Conservation (phyloP, 1,139 yeast genomes). For the Diutina neorugosa region DNA sequence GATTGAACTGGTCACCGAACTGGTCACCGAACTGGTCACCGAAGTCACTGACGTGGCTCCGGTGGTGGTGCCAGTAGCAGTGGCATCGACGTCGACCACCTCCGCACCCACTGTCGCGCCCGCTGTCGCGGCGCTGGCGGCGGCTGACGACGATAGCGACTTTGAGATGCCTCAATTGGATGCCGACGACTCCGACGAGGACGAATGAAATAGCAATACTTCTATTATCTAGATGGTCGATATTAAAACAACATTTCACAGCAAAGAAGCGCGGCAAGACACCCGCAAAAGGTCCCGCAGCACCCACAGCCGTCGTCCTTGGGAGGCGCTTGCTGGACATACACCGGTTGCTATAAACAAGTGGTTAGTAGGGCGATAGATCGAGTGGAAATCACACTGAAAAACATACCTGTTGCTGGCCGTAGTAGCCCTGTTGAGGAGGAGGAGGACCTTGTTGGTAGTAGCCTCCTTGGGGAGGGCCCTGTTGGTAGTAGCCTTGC, state of each 20-base stretch:
- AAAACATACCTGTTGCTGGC: conserved; percentile 3
- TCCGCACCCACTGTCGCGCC: neutral
- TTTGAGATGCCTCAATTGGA: conserved; percentile 3
- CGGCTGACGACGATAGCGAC: neutral
- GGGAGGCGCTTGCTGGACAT: conserved; percentile 1
- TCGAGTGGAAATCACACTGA: too few relatives aligned
- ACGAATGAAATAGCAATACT: neutral
- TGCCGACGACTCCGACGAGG: neutral
- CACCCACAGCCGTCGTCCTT: conserved; percentile 2
- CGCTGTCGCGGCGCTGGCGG: neutral
- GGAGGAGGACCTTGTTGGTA: conserved; percentile 4
- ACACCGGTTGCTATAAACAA: neutral
- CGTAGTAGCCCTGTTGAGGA: conserved; percentile 2
- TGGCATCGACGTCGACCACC: neutral
- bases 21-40: neutral
- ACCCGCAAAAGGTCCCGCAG: conserved; percentile 4
- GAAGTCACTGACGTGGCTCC: neutral
- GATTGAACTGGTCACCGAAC: neutral
- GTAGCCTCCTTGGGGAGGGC: conserved; percentile 3
- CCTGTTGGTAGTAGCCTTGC: conserved; percentile 2
- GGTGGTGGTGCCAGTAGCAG: neutral
- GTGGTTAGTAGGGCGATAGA: neutral
- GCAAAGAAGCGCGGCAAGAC: conserved; percentile 3
- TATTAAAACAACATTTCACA: conserved; percentile 2
- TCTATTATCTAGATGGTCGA: neutral